phyloP scores from a whole-genome alignment of 495 filamentous ascomycete genomes.

The Penicillium egyptiacum region DNA sequence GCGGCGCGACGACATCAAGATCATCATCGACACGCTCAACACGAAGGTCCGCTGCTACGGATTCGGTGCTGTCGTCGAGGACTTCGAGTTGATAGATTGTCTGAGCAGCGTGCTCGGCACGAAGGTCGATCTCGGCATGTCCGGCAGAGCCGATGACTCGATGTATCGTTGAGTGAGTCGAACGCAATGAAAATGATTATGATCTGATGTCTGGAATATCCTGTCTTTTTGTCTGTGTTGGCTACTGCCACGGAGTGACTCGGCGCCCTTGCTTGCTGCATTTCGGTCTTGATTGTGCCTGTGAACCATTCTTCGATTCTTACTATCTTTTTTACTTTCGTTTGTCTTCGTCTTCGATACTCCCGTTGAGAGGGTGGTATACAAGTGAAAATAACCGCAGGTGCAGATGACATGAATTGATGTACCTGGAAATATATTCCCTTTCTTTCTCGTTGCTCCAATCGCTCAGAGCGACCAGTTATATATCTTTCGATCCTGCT shows the following conservation, averaged over 20 bases:
- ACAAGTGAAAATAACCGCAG: not conserved
- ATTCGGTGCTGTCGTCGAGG: constrained; percentile 68
- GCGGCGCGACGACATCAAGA: constrained; percentile 66
- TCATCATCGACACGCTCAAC: constrained; percentile 68
- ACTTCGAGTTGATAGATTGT: constrained; percentile 89
- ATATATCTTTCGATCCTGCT: not conserved
- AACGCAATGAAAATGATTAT: constrained; percentile 13
- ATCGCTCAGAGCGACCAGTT: not conserved
- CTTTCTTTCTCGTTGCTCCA: not conserved
- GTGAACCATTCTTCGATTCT: not conserved
- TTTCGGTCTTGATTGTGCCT: not conserved
- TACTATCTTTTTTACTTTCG: not conserved
- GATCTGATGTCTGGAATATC: constrained; percentile 11
- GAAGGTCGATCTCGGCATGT: constrained; percentile 52
- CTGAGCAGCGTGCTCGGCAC: constrained; percentile 68
- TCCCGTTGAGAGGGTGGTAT: not conserved
- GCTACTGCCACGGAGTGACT: constrained; percentile 5
- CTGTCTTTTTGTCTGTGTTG: not conserved
- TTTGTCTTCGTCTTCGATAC: not conserved
- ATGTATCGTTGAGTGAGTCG: constrained; percentile 36
- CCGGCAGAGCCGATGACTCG: constrained; percentile 33
- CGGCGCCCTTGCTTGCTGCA: not conserved
- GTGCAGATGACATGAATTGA: not conserved
- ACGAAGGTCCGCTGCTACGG: constrained; percentile 91
- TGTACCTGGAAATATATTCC: not conserved